phyloP scores from a whole-genome alignment of 192 early-diverging fungal genomes.

The Coemansia reversa region DNA sequence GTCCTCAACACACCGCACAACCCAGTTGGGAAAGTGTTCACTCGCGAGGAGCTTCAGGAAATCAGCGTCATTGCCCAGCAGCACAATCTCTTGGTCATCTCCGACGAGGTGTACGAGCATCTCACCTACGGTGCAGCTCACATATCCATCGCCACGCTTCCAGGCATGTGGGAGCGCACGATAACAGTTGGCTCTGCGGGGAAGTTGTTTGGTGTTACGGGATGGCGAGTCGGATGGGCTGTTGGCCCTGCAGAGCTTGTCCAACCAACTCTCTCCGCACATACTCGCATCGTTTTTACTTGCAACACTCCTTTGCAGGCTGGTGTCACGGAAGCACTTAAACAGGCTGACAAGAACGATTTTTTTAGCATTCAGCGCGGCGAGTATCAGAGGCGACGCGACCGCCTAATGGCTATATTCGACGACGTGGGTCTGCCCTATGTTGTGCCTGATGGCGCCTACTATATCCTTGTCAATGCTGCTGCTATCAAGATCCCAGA shows the following conservation, averaged over 20 bases:
- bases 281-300: constrained; percentile 87
- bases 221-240: constrained; percentile 96
- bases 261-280: constrained; percentile 75
- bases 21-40: constrained; percentile 85
- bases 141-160: constrained; percentile 78
- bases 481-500: constrained; percentile 62
- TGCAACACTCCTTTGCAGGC: constrained; percentile 89
- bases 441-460: constrained; percentile 86
- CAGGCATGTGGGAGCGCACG: constrained; percentile 87
- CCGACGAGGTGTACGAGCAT: constrained; percentile 97
- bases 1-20: constrained; percentile 98
- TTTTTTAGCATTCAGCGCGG: constrained; percentile 71
- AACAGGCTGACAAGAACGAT: constrained; percentile 57
- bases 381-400: constrained; percentile 70
- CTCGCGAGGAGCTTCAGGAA: constrained; percentile 66
- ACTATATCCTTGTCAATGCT: constrained; percentile 90
- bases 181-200: constrained; percentile 91
- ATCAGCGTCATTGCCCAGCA: constrained; percentile 75
- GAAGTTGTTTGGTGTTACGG: constrained; percentile 94
- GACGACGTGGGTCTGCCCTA: constrained; percentile 69
- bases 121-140: constrained; percentile 74
- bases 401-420: constrained; percentile 69
- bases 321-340: constrained; percentile 74
- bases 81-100: constrained; percentile 83
- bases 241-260: constrained; percentile 74